A percentile compares a stretch with the other conserved stretches of the same genome.
phyloP scores from a whole-genome alignment of 192 early-diverging fungal genomes.

The Coemansia sp. region DNA sequence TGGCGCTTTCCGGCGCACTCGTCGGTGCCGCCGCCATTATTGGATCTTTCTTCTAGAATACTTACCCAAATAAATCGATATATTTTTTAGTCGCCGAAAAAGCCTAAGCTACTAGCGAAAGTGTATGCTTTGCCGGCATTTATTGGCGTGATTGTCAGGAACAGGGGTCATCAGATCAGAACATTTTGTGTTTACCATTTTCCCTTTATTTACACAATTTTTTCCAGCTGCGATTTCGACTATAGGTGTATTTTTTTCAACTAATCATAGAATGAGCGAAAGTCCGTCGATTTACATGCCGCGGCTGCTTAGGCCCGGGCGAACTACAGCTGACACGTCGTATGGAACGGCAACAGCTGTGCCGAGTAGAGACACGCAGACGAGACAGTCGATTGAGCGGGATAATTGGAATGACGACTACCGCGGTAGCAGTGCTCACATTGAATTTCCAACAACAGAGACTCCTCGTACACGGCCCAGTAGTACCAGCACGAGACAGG shows the following conservation, averaged over 20 bases:
- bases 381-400: conserved; percentile 1
- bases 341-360: not conserved
- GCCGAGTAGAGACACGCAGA: not conserved
- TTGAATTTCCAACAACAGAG: conserved; percentile 7
- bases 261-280: conserved; percentile 29
- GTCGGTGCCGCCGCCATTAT: conserved; percentile 39
- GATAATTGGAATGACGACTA: not conserved
- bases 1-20: conserved; percentile 45
- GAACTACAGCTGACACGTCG: not conserved
- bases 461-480: not conserved
- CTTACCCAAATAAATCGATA: not conserved
- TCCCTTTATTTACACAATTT: conserved; percentile 4
- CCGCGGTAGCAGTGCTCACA: not conserved
- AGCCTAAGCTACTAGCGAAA: not conserved
- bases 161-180: not conserved
- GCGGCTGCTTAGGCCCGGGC: conserved; percentile 38
- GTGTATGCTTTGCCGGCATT: not conserved
- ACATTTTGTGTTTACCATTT: conserved; percentile 13
- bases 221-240: conserved; percentile 13
- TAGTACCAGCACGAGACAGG: not conserved
- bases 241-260: not conserved
- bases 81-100: conserved; percentile 10
- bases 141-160: not conserved
- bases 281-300: conserved; percentile 49
- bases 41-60: conserved; percentile 37